phyloP scores from a whole-genome alignment of 2,329 filamentous ascomycete genomes.

The Pseudocercospora ulei region DNA sequence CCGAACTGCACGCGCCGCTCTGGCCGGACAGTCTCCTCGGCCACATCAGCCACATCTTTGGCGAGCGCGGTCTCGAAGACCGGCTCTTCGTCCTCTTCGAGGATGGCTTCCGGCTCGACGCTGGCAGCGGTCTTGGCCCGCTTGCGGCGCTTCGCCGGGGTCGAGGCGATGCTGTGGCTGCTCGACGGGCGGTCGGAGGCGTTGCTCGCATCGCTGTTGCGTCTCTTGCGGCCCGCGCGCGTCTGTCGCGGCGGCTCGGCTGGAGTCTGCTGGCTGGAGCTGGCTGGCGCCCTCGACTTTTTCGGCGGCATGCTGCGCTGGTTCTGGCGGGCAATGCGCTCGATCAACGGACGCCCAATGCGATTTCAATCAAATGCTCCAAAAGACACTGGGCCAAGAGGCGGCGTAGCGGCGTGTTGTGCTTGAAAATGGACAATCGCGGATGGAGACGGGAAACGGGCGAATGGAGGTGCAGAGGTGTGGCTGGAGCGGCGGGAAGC shows the following conservation, averaged over 20 bases:
- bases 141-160: conserved; percentile 26
- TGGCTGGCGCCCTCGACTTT: conserved; percentile 16
- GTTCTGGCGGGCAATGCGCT: too few species aligned
- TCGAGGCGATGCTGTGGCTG: conserved; percentile 20
- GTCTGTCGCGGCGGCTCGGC: conserved; percentile 19
- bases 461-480: too few species aligned
- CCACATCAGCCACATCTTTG: conserved; percentile 15
- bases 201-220: conserved; percentile 27
- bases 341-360: too few species aligned
- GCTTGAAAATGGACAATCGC: too few species aligned
- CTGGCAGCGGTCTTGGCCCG: conserved; percentile 21
- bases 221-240: conserved; percentile 25
- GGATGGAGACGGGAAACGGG: too few species aligned
- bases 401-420: too few species aligned
- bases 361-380: too few species aligned
- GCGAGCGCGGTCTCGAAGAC: conserved; percentile 10
- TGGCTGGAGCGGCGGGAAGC: too few species aligned
- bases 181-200: conserved; percentile 23
- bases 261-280: conserved; percentile 15
- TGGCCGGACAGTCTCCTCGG: conserved; percentile 15
- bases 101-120: conserved; percentile 25
- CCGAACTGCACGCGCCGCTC: conserved; percentile 30
- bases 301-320: conserved; percentile 29
- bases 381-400: too few species aligned
- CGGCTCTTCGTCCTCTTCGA: conserved; percentile 26